A percentile compares a stretch with the other conserved stretches of the same genome.
phyloP scores from a whole-genome alignment of 2,329 filamentous ascomycete species.

The Ceratocystiopsis minuta region DNA sequence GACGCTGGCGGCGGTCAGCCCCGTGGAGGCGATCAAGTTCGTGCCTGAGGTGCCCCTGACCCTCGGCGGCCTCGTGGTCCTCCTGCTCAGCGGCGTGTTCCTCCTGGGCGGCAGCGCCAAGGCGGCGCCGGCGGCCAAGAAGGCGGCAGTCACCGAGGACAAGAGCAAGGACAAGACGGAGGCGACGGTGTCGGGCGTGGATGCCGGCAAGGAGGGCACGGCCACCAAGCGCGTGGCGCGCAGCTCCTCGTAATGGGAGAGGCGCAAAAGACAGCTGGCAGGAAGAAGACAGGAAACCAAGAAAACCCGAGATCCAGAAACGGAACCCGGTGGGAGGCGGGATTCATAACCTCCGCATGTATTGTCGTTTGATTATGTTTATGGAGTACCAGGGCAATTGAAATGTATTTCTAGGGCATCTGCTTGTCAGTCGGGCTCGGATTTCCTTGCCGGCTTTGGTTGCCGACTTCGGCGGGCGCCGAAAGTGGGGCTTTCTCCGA shows the following conservation, averaged over 20 bases:
- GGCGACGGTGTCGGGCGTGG: constrained; percentile 42
- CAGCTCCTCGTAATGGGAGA: constrained; percentile 30
- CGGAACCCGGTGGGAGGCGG: too few species aligned
- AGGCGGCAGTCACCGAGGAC: constrained; percentile 41
- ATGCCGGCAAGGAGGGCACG: constrained; percentile 52
- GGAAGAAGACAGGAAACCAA: background rate
- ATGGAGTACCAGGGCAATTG: too few species aligned
- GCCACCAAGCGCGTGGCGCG: constrained; percentile 40
- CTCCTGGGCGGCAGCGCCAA: constrained; percentile 40
- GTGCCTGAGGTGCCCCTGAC: constrained; percentile 82
- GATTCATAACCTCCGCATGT: too few species aligned
- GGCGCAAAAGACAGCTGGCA: background rate
- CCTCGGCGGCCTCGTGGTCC: constrained; percentile 51
- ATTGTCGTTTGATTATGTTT: too few species aligned
- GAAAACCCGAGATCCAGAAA: background rate
- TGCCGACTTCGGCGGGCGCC: too few species aligned
- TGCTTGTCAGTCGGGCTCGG: too few species aligned
- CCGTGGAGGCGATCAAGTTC: constrained; percentile 67
- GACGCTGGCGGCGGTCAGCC: constrained; percentile 63
- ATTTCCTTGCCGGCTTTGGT: too few species aligned
- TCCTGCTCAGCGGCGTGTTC: constrained; percentile 47
- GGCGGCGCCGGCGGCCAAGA: constrained; percentile 52
- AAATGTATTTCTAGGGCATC: too few species aligned
- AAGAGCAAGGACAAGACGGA: constrained; percentile 53
- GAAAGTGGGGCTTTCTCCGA: too few species aligned